Percentiles rank a stretch among this genome's conserved stretches.
These are phyloP conservation scores for Plantago major DNA, from an alignment of 257 asterid genomes.

Conservation along the genomic window DNA sequence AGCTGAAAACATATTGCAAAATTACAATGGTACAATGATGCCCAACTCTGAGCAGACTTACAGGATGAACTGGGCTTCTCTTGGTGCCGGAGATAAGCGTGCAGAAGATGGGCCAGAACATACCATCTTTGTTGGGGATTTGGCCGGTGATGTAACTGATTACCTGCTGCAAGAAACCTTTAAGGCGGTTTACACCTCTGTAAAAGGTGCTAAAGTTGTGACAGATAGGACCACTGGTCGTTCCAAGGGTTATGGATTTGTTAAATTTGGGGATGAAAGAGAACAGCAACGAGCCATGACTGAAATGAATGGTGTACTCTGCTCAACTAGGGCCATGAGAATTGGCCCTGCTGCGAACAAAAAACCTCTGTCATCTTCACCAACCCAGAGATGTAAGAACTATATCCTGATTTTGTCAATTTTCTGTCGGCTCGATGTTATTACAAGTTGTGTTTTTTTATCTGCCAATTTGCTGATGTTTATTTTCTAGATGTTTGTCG, in stretches of 20 bases:
- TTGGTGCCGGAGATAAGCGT: conserved; percentile 75
- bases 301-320: conserved; percentile 78
- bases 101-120: conserved; percentile 68
- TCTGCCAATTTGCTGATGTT: conserved; percentile 5
- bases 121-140: conserved; percentile 81
- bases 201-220: conserved; percentile 84
- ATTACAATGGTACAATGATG: conserved; percentile 62
- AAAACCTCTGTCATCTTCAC: conserved; percentile 41
- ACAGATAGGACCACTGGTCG: conserved; percentile 77
- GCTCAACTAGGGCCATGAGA: conserved; percentile 86
- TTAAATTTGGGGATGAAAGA: conserved; percentile 75
- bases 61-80: conserved; percentile 81
- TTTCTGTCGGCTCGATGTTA: neutral
- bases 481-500: conserved; percentile 21
- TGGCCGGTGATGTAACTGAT: conserved; percentile 87
- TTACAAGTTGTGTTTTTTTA: conserved; percentile 12
- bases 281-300: conserved; percentile 79
- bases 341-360: conserved; percentile 86
- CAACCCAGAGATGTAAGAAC: conserved; percentile 51
- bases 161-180: conserved; percentile 64
- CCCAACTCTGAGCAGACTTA: conserved; percentile 60
- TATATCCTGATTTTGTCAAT: neutral
- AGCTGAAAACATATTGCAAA: conserved; percentile 59
- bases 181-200: conserved; percentile 52
- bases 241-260: conserved; percentile 87